Percentiles rank a stretch among this genome's conserved stretches.
Evolutionary conservation across 2,329 filamentous ascomycete genomes (phyloP).

Genomic region (Pyricularia sp.): DNA sequence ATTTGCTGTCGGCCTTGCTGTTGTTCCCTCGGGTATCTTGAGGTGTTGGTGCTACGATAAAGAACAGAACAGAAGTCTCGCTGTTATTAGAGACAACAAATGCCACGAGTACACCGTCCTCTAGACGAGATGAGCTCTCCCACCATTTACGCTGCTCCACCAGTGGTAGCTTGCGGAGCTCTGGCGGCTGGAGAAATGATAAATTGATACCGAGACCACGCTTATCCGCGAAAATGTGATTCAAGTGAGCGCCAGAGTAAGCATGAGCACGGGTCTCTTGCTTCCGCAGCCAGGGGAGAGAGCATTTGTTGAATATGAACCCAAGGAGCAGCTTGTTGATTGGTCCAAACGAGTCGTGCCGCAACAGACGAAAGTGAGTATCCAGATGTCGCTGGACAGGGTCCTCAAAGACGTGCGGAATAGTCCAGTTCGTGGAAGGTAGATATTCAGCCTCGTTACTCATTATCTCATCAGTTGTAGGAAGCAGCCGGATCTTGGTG

Average conservation of each 20-base stretch:
- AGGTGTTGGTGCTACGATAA: not conserved
- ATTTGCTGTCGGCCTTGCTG: not conserved
- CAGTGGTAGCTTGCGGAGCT: not conserved
- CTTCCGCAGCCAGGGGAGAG: not conserved
- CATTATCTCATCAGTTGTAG: slow-evolving; percentile 27
- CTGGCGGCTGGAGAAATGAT: not conserved
- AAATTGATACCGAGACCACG: not conserved
- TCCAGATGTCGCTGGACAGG: slow-evolving; percentile 31
- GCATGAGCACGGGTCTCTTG: not conserved
- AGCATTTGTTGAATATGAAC: not conserved
- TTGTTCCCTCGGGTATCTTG: not conserved
- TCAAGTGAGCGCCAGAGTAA: slow-evolving; percentile 21
- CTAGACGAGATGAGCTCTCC: not conserved
- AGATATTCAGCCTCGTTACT: slow-evolving; percentile 24
- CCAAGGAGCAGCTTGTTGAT: slow-evolving; percentile 25
- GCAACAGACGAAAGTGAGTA: slow-evolving; percentile 39
- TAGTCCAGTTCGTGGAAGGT: slow-evolving; percentile 13
- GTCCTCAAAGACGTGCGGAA: slow-evolving; percentile 14
- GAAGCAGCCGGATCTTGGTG: slow-evolving; percentile 27
- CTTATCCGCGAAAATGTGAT: slow-evolving; percentile 20
- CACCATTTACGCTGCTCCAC: not conserved
- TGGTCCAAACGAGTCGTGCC: slow-evolving; percentile 41
- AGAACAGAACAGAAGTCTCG: slow-evolving; percentile 1
- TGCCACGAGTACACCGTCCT: not conserved
- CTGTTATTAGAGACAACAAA: not conserved